Conservation (phyloP, 805 yeast genomes). For the Dipodascus albidus region DNA sequence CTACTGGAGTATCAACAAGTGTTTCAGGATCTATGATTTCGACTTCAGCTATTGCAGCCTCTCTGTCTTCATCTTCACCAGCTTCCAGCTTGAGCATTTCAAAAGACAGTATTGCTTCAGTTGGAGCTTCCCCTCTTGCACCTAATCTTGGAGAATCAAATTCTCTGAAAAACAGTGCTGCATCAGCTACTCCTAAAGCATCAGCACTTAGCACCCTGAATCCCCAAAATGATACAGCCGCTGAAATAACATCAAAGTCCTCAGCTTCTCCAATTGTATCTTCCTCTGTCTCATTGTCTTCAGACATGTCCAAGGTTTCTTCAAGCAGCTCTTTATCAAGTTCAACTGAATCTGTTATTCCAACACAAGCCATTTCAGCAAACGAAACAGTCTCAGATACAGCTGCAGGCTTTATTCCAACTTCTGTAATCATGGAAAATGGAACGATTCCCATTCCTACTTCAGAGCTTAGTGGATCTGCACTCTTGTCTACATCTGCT, state of each 20-base stretch:
- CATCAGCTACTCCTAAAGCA: not conserved
- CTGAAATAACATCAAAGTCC: too few species aligned
- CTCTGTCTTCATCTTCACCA: not conserved
- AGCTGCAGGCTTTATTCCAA: not conserved
- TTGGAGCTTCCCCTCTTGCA: too few species aligned
- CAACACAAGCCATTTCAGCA: not conserved
- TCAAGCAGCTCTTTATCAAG: not conserved
- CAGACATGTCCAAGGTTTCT: too few species aligned
- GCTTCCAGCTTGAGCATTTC: not conserved
- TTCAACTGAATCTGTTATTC: not conserved
- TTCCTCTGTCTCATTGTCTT: not conserved
- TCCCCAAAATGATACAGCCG: not conserved
- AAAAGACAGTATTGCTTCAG: not conserved
- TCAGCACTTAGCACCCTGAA: not conserved
- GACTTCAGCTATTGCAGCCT: not conserved
- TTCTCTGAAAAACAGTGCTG: not conserved
- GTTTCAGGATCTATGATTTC: too few species aligned
- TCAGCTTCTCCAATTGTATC: not conserved
- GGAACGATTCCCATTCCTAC: not conserved
- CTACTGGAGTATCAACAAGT: not conserved
- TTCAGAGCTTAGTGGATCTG: not conserved
- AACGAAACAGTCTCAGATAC: not conserved
- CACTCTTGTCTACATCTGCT: not conserved
- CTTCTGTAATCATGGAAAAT: not conserved
- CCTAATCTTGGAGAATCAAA: too few species aligned